These are phyloP conservation scores for Saccharomycopsis sp. DNA, from an alignment of 805 yeast species.

Conservation along the genomic window DNA sequence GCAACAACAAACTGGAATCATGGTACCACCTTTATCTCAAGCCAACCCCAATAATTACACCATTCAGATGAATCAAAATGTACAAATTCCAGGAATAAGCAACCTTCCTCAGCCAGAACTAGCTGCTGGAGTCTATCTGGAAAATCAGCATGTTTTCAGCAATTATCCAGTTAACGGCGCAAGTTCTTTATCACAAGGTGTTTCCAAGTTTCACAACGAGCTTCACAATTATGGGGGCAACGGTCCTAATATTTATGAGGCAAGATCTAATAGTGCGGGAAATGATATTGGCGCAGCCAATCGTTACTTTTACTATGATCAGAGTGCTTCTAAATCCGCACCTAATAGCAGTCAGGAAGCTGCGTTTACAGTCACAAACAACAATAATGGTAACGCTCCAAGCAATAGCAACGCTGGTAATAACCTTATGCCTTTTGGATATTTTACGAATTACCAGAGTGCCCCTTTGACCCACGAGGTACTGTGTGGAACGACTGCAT, in stretches of 20 bases:
- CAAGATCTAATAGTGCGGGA: neutral
- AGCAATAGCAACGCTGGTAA: neutral
- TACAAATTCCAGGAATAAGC: neutral
- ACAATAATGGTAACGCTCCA: neutral
- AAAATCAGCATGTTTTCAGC: neutral
- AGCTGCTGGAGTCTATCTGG: neutral
- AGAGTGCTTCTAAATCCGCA: neutral
- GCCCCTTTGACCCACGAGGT: neutral
- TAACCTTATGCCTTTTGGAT: neutral
- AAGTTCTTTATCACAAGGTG: neutral
- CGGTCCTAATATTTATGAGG: neutral
- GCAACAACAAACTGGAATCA: neutral
- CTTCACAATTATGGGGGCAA: neutral
- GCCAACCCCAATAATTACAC: neutral
- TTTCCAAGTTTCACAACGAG: neutral
- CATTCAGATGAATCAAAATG: neutral
- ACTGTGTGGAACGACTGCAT: neutral
- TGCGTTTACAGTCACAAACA: neutral
- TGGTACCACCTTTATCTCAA: neutral
- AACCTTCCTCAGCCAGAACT: neutral
- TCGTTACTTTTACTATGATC: conserved; percentile 1
- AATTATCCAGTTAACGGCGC: neutral
- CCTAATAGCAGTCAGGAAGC: neutral
- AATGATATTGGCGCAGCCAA: neutral
- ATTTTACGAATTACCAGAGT: neutral